Base-by-base conservation (phyloP, 148 eudicot genomes). In the Selenicereus undatus region DNA sequence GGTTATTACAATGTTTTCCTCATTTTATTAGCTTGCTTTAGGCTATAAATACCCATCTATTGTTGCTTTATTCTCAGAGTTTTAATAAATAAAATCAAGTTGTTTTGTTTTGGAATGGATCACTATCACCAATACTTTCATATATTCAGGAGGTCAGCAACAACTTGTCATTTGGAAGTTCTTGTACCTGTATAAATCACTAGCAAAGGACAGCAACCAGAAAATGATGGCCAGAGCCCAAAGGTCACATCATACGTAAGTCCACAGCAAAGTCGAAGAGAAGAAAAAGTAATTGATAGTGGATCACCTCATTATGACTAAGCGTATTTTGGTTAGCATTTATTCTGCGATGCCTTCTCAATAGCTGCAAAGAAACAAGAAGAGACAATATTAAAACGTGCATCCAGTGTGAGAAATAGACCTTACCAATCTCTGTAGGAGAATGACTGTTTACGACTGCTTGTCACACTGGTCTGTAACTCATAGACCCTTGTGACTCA, bases 301-400 rank as follows among this genome's bases (percentile, higher is more conserved):
- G 27, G 68, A 4, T 71, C 73, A 89, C 98, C 98, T 93, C 95
- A 68, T 91, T 89, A 83, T 85, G 82, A 89, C 90, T 88, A 83
- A 95, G 93, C 29, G 88, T 81, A 84, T 81, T 78, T 48, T 89
- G 88, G 86, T 78, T 87, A 81, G 87, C 76, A 83, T 88, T 89
- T 75, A 88, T 74, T 83, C 98, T 93, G 85, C 98, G 92, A 84
- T 90, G 95, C 82, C 98, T 89, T 75, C 98, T 90, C 77, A 95
- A 80, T 81, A 95, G 80, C 98, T 95, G 87, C 84, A 82, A 26
- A 56, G 22, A 58, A 51, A 10, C 12, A 48, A 48, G 14, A 48
- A 48, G 52, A 76, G 42, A 75, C n/a, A 43, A 62, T 74, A 82
- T 78, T 45, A 69, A 66, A 77, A 82, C 27, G 60, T 26, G 26